These are phyloP conservation scores for Ceratocystis huliohia DNA, from an alignment of 2,329 filamentous ascomycete species.

Conservation along the genomic window DNA sequence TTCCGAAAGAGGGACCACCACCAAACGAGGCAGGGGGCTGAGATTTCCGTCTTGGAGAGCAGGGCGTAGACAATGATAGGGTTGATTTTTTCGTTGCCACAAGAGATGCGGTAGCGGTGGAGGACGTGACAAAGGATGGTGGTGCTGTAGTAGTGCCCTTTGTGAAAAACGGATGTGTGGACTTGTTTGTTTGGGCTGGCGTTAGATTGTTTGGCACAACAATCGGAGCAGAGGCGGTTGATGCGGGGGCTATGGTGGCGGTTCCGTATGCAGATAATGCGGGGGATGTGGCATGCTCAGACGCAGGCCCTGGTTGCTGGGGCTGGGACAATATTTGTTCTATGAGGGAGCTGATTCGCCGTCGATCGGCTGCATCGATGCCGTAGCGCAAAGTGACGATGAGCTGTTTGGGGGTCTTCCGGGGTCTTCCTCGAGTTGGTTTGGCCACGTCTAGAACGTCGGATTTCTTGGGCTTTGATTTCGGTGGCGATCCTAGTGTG, in stretches of 20 bases:
- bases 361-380: constrained; percentile 33
- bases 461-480: constrained; percentile 33
- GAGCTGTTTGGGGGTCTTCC: constrained; percentile 26
- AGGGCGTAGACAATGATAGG: constrained; percentile 42
- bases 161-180: constrained; percentile 36
- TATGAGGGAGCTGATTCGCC: constrained; percentile 46
- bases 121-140: not conserved
- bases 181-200: constrained; percentile 26
- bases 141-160: constrained; percentile 12
- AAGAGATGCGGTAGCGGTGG: not conserved
- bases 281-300: not conserved
- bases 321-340: constrained; percentile 12
- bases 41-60: constrained; percentile 32
- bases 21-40: constrained; percentile 27
- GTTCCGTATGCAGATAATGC: not conserved
- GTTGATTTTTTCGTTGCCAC: constrained; percentile 25
- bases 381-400: constrained; percentile 51
- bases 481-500: constrained; percentile 49
- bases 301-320: not conserved
- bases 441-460: not conserved
- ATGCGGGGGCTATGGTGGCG: constrained; percentile 24
- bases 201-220: constrained; percentile 5
- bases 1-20: constrained; percentile 31
- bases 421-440: constrained; percentile 10
- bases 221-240: constrained; percentile 21